These are phyloP conservation scores for Sporothrix luriei DNA, from an alignment of 2,329 filamentous ascomycete genomes.

Conservation along the genomic window DNA sequence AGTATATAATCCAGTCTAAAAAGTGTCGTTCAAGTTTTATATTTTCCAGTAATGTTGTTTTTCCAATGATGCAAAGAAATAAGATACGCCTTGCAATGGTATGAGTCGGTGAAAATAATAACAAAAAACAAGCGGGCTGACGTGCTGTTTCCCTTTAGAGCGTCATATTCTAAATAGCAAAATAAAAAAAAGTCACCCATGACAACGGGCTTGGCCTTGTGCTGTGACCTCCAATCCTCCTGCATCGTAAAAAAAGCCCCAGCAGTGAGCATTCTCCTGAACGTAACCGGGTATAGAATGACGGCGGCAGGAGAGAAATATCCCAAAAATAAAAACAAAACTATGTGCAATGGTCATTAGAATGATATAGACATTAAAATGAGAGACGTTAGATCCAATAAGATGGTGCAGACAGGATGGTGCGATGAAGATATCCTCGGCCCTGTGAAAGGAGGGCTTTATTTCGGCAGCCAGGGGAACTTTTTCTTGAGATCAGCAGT, in stretches of 20 bases:
- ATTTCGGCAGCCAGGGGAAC: conserved; percentile 66
- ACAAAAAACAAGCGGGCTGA: background rate
- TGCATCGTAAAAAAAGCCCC: background rate
- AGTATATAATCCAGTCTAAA: too few relatives aligned
- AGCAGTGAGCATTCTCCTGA: background rate
- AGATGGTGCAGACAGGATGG: background rate
- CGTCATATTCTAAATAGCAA: conserved; percentile 13
- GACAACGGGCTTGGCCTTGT: background rate
- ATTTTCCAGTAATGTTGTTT: background rate
- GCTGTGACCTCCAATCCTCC: background rate
- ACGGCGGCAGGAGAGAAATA: background rate
- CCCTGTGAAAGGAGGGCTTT: background rate
- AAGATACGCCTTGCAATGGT: conserved; percentile 14
- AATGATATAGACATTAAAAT: background rate
- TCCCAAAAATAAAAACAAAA: conserved; percentile 2
- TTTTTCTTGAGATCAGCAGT: conserved; percentile 62
- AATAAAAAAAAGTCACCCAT: background rate
- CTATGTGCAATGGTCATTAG: conserved; percentile 12
- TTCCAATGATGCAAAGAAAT: background rate
- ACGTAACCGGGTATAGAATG: background rate
- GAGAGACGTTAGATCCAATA: background rate
- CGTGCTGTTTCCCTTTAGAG: conserved; percentile 6
- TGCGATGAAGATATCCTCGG: background rate
- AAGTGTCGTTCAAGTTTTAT: background rate
- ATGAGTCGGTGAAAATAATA: background rate